Conservation (phyloP, 306 rosid species). For the cucumber (Cucumis sativus) region Cucumber_9930_V3 NC_026658.2:1792001-1792500, state of each 20-base stretch:
- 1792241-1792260: background rate
- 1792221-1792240: background rate
- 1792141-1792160: background rate
- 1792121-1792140: background rate
- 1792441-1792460: background rate
- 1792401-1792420: background rate
- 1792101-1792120: background rate
- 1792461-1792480: background rate
- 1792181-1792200: background rate
- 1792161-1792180: background rate
- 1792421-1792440: background rate
- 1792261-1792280: background rate
- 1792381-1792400: background rate
- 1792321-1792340: background rate
- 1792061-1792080: background rate
- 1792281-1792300: background rate
- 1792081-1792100: background rate
- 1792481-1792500: conserved; percentile 27
- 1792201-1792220: background rate
- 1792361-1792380: background rate
- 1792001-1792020: background rate
- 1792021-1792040: background rate
- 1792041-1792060: background rate
- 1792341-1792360: background rate
- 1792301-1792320: background rate